A percentile compares a stretch with the other conserved stretches of the same genome.
These are phyloP conservation scores for Annulohypoxylon moriforme DNA, from an alignment of 495 filamentous ascomycete species.

Conservation along the genomic window DNA sequence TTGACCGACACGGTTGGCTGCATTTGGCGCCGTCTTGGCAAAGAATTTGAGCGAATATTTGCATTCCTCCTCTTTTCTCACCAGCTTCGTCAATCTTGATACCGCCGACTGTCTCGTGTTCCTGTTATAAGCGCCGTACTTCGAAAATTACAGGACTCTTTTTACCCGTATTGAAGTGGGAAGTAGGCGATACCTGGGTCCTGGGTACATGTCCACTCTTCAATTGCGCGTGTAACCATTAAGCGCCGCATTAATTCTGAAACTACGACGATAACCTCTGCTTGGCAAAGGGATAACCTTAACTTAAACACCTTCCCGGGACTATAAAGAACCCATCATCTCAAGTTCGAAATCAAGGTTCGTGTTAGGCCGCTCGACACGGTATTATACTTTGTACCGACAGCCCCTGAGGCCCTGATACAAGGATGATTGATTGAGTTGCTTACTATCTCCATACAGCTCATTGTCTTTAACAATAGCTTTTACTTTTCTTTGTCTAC, in stretches of 20 bases:
- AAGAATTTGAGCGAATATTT: constrained; percentile 1
- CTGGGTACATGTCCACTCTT: constrained; percentile 12
- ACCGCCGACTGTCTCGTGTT: constrained; percentile 20
- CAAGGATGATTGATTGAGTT: background rate
- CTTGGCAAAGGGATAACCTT: constrained; percentile 21
- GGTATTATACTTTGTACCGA: background rate
- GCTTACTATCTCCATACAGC: background rate
- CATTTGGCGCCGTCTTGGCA: constrained; percentile 40
- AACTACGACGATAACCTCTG: constrained; percentile 12
- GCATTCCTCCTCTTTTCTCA: background rate
- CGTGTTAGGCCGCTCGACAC: background rate
- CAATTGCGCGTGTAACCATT: constrained; percentile 27
- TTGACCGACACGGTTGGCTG: constrained; percentile 34
- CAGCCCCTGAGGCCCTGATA: background rate
- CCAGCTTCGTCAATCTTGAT: background rate
- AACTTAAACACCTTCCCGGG: constrained; percentile 1
- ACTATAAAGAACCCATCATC: constrained; percentile 17
- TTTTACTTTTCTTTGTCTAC: background rate
- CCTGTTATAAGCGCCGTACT: constrained; percentile 25
- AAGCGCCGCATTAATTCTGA: constrained; percentile 35
- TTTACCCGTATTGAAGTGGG: background rate
- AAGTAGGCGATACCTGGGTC: background rate
- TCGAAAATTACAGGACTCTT: constrained; percentile 22
- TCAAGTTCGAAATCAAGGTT: background rate
- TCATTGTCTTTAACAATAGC: background rate